These are phyloP conservation scores for Acidomyces sp. DNA, from an alignment of 495 filamentous ascomycete genomes.

Conservation along the genomic window DNA sequence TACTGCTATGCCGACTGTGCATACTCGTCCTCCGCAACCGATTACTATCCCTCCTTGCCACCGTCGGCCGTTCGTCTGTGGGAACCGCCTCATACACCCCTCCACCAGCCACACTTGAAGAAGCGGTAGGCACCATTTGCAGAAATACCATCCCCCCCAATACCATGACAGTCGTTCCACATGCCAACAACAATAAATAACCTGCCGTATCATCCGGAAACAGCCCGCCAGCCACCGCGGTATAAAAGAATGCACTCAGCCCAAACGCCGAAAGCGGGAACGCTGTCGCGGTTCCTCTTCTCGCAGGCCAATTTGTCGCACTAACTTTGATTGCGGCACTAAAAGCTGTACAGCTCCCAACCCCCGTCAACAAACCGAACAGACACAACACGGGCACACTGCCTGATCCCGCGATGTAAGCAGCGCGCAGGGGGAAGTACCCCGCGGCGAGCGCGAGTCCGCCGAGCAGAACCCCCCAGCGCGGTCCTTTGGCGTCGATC, in stretches of 20 bases:
- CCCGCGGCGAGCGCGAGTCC: constrained; percentile 33
- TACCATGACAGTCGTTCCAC: constrained; percentile 64
- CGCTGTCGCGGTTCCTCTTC: constrained; percentile 86
- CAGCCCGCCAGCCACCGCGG: constrained; percentile 56
- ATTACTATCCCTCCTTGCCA: constrained; percentile 14
- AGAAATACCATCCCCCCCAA: constrained; percentile 52
- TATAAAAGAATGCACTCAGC: constrained; percentile 92
- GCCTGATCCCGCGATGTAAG: constrained; percentile 41
- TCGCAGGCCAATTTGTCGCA: constrained; percentile 81
- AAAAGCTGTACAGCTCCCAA: constrained; percentile 81
- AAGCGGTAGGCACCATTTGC: constrained; percentile 4
- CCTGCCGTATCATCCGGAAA: constrained; percentile 73
- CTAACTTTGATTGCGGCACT: constrained; percentile 65
- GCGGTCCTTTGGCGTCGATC: constrained; percentile 70
- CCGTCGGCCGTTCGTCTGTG: constrained; percentile 19
- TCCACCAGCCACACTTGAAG: background rate
- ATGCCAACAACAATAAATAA: constrained; percentile 66
- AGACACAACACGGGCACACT: constrained; percentile 63
- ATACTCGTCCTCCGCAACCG: constrained; percentile 4
- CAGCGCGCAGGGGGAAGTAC: constrained; percentile 21
- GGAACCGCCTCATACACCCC: constrained; percentile 50
- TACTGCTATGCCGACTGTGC: constrained; percentile 20
- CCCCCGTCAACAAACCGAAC: constrained; percentile 69
- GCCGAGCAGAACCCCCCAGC: constrained; percentile 61
- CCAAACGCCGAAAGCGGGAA: constrained; percentile 89